phyloP scores from a whole-genome alignment of 2,329 filamentous ascomycete species.

The Paracoccidioides brasiliensis region DNA sequence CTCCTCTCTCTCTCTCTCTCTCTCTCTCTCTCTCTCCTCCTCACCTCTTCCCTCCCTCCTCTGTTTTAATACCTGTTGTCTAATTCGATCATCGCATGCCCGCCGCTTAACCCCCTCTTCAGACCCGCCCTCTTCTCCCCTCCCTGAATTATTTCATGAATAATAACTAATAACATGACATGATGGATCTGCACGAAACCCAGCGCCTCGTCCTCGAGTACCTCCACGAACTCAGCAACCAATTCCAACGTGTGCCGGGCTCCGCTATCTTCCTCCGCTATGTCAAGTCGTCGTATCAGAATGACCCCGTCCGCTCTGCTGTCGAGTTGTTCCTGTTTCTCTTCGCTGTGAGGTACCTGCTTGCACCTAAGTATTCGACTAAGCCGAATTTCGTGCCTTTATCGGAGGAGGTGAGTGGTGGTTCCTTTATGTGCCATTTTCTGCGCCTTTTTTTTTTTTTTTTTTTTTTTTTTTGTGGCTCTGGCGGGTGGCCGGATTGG shows the following conservation, averaged over 20 bases:
- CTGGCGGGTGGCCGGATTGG: not conserved
- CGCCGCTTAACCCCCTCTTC: not conserved
- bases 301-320: conserved; percentile 85
- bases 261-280: conserved; percentile 91
- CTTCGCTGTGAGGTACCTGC: conserved; percentile 86
- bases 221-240: conserved; percentile 43
- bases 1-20: not conserved
- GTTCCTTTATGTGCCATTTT: not conserved
- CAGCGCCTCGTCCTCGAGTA: conserved; percentile 41
- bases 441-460: not conserved
- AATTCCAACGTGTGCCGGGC: conserved; percentile 83
- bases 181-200: conserved; percentile 46
- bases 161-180: conserved; percentile 11
- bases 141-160: not conserved
- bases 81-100: not conserved
- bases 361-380: conserved; percentile 86
- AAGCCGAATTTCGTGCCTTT: conserved; percentile 83
- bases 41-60: too few species aligned
- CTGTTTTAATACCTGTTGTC: too few species aligned
- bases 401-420: conserved; percentile 54
- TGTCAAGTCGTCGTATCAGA: conserved; percentile 93
- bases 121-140: not conserved
- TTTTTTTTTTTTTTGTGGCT: not conserved
- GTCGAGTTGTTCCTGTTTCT: conserved; percentile 89
- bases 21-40: not conserved